Evolutionary conservation across 805 yeast species (phyloP).

Genomic region (Ogataea degrootiae): DNA sequence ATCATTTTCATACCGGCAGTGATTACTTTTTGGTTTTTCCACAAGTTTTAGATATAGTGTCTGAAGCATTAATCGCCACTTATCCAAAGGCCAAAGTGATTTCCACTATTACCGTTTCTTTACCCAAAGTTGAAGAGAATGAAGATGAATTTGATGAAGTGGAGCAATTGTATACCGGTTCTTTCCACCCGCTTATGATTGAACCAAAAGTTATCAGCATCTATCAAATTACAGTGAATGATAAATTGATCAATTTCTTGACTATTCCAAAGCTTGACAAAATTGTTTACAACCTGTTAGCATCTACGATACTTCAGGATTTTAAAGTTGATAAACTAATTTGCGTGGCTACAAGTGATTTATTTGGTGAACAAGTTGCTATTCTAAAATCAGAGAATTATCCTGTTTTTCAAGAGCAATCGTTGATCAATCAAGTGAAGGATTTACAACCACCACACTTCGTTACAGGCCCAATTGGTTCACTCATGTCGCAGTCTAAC

Average conservation of each 20-base stretch:
- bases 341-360: slow-evolving; percentile 22
- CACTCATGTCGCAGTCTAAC: slow-evolving; percentile 31
- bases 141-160: slow-evolving; percentile 39
- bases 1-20: slow-evolving; percentile 9
- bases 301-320: slow-evolving; percentile 10
- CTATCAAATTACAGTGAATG: slow-evolving; percentile 3
- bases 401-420: not conserved
- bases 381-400: slow-evolving; percentile 10
- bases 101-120: slow-evolving; percentile 11
- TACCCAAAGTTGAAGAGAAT: slow-evolving; percentile 13
- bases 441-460: slow-evolving; percentile 44
- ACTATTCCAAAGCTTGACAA: slow-evolving; percentile 21
- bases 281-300: slow-evolving; percentile 21
- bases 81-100: slow-evolving; percentile 6
- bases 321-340: slow-evolving; percentile 10
- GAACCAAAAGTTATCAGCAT: slow-evolving; percentile 17
- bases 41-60: slow-evolving; percentile 20
- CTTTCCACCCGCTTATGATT: slow-evolving; percentile 23
- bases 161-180: slow-evolving; percentile 40
- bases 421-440: slow-evolving; percentile 27
- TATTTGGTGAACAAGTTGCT: slow-evolving; percentile 14
- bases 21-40: slow-evolving; percentile 31
- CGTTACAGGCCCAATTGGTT: slow-evolving; percentile 41
- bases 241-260: slow-evolving; percentile 8
- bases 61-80: slow-evolving; percentile 15